Conservation (phyloP, 2,329 filamentous ascomycete genomes). For the Paecilomyces niveus region DNA sequence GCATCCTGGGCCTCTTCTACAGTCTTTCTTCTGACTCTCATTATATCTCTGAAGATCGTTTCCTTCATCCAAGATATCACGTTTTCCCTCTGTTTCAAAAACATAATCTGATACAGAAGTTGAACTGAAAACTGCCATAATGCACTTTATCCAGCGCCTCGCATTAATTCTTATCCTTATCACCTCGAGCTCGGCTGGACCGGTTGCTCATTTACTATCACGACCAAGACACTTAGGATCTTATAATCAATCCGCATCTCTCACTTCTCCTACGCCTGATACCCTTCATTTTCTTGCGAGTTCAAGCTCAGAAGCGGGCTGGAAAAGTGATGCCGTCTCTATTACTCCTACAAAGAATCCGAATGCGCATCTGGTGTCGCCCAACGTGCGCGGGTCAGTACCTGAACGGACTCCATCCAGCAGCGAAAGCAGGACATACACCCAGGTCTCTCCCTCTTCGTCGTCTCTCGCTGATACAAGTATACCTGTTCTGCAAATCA, state of each 20-base stretch:
- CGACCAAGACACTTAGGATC: slow-evolving; percentile 1
- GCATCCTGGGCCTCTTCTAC: neutral
- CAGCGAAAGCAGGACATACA: neutral
- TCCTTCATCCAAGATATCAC: neutral
- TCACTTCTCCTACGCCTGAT: neutral
- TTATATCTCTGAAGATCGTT: neutral
- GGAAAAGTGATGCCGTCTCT: neutral
- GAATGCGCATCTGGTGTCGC: neutral
- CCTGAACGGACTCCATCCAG: neutral
- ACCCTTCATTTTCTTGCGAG: neutral
- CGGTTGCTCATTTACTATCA: slow-evolving; percentile 16
- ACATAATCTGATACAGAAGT: neutral
- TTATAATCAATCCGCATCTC: neutral
- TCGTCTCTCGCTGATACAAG: neutral
- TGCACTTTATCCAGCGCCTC: slow-evolving; percentile 8
- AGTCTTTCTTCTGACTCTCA: neutral
- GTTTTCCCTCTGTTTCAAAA: neutral
- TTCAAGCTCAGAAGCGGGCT: neutral
- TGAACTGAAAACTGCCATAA: slow-evolving; percentile 3
- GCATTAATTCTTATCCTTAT: slow-evolving; percentile 8
- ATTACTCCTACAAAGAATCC: neutral
- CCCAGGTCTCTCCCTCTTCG: neutral
- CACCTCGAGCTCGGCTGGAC: slow-evolving; percentile 15
- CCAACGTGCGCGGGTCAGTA: neutral
- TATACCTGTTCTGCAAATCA: neutral